phyloP scores from a whole-genome alignment of 176 grass and related monocot genomes.

The Oryza rufipogon region DNA sequence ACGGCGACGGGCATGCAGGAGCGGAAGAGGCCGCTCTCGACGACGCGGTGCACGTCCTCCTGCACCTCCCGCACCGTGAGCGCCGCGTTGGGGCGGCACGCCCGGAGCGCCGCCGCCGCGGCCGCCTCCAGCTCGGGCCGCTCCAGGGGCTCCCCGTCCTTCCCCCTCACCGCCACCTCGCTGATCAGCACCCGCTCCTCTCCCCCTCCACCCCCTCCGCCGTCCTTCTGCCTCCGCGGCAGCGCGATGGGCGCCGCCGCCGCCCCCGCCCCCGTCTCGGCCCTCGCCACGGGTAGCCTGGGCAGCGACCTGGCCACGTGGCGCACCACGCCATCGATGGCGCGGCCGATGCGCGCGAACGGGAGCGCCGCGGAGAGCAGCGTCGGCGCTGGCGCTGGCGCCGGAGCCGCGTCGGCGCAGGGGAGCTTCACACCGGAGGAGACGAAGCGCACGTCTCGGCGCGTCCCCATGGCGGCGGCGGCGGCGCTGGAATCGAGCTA shows the following conservation, averaged over 20 bases:
- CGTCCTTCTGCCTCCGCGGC: constrained; percentile 57
- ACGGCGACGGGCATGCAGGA: constrained; percentile 91
- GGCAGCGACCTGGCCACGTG: constrained; percentile 36
- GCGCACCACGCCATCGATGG: constrained; percentile 40
- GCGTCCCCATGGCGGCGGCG: constrained; percentile 26
- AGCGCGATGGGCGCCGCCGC: not conserved
- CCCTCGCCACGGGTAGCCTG: constrained; percentile 30
- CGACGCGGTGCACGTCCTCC: constrained; percentile 88
- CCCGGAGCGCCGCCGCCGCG: constrained; percentile 59
- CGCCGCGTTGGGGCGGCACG: constrained; percentile 86
- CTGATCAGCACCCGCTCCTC: constrained; percentile 87
- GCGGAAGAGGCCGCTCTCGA: constrained; percentile 78
- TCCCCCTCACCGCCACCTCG: constrained; percentile 78
- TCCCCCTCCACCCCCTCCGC: constrained; percentile 20
- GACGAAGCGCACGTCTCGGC: constrained; percentile 48
- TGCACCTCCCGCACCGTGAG: constrained; percentile 92
- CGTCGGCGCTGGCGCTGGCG: constrained; percentile 9
- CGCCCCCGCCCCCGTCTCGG: constrained; percentile 16
- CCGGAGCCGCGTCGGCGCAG: not conserved
- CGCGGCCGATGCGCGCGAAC: constrained; percentile 71
- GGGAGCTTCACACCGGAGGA: constrained; percentile 67
- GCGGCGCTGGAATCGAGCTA: not conserved
- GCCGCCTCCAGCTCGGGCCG: constrained; percentile 74
- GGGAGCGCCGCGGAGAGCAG: constrained; percentile 66
- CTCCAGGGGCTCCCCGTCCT: constrained; percentile 89